phyloP scores from a whole-genome alignment of 495 filamentous ascomycete species.

The Penicillium diatomitis region DNA sequence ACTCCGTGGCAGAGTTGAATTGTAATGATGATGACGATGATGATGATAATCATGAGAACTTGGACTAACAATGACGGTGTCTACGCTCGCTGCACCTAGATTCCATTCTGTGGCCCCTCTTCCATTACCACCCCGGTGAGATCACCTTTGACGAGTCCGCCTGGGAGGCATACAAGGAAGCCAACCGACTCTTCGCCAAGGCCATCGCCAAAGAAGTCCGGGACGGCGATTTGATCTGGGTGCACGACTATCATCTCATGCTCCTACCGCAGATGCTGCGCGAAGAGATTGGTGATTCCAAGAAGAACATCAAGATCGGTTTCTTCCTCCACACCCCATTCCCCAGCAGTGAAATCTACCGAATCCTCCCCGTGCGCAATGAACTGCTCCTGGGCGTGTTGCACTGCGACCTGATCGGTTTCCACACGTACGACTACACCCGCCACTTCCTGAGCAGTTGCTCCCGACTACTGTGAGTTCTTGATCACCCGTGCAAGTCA shows the following conservation, averaged over 20 bases:
- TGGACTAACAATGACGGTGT: background rate
- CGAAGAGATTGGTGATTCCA: slow-evolving; percentile 63
- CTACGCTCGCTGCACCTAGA: slow-evolving; percentile 41
- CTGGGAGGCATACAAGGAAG: slow-evolving; percentile 87
- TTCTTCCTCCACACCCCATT: slow-evolving; percentile 98
- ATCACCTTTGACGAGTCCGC: slow-evolving; percentile 93
- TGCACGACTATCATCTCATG: slow-evolving; percentile 98
- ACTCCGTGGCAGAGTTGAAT: no score
- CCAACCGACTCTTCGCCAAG: slow-evolving; percentile 81
- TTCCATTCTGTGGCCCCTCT: slow-evolving; percentile 92
- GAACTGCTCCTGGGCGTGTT: slow-evolving; percentile 78
- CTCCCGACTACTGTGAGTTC: slow-evolving; percentile 71
- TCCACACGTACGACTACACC: slow-evolving; percentile 96
- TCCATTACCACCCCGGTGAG: slow-evolving; percentile 97
- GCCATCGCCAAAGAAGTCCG: slow-evolving; percentile 69
- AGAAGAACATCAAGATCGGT: slow-evolving; percentile 87
- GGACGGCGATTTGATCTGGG: slow-evolving; percentile 91
- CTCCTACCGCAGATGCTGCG: slow-evolving; percentile 88
- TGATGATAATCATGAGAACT: no score
- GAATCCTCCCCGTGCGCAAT: slow-evolving; percentile 86
- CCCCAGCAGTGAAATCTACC: slow-evolving; percentile 94
- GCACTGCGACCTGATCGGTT: slow-evolving; percentile 87
- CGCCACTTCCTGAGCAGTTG: slow-evolving; percentile 91
- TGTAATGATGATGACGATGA: no score
- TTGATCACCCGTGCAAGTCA: background rate